These are phyloP conservation scores for Podochytrium sp. DNA, from an alignment of 192 early-diverging fungal genomes.

Conservation along the genomic window DNA sequence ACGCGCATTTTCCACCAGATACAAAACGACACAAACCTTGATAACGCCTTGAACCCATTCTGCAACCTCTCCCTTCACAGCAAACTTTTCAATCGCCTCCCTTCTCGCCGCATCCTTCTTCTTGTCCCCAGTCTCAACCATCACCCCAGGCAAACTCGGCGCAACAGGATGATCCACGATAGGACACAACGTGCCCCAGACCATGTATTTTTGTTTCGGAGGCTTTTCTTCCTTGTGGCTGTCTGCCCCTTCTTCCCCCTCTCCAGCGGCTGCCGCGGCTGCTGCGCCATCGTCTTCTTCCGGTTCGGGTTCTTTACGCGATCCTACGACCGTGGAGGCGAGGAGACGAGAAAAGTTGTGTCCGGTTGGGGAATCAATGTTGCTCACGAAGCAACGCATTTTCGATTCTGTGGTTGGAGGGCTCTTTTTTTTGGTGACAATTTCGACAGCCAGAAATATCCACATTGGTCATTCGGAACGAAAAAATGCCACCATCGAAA, in stretches of 20 bases:
- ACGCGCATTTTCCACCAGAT: neutral
- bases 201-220: constrained; percentile 46
- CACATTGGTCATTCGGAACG: too few species aligned
- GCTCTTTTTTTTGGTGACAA: neutral
- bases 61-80: constrained; percentile 42
- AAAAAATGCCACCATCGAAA: too few species aligned
- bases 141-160: constrained; percentile 37
- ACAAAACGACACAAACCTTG: constrained; percentile 27
- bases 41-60: constrained; percentile 52
- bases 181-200: constrained; percentile 49
- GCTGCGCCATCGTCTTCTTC: constrained; percentile 51
- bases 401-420: neutral
- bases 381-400: constrained; percentile 54
- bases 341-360: constrained; percentile 57
- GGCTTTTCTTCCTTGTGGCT: constrained; percentile 33
- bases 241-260: constrained; percentile 2
- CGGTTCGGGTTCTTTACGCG: constrained; percentile 43
- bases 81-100: constrained; percentile 63
- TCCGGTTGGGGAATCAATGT: constrained; percentile 58
- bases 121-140: constrained; percentile 62
- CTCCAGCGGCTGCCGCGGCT: neutral
- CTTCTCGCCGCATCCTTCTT: constrained; percentile 52
- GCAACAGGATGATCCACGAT: neutral
- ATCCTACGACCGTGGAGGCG: constrained; percentile 49
- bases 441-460: too few species aligned